Base-by-base conservation (phyloP, 768 basidiomycete genomes). In the Pleurotus ostreatus region DNA sequence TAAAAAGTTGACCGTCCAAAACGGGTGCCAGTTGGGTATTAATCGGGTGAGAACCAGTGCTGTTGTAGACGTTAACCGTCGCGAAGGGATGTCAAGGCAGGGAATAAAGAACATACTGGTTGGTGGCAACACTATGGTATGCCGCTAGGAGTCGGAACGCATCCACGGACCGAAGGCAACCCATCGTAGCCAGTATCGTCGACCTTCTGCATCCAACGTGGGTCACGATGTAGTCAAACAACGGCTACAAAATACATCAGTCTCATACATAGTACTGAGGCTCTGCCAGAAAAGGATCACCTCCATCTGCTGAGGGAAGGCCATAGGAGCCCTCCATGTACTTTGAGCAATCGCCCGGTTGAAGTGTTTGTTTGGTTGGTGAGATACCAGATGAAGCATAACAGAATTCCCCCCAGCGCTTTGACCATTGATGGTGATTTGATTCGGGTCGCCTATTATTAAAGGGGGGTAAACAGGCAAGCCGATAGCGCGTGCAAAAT, bases 341-440 rank as follows among this genome's bases (percentile, higher is more conserved):
- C 84, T 85, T 65, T 87, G 85, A 1, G 76, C 81, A 59, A 87
- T 86, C 7, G 80, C 85, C 8, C 71, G 72, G 11, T 70, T 67
- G 66, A 86, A 87, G 9, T 83, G 62, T 13, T 64, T 56, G 46
- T 72, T 63, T 2, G 62, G 64, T n/a, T 66, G 67, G 46, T 75
- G 70, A 1, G 80, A 78, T 5, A 82, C 71, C 44, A 86, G 71
- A 59, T 84, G 82, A 13, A 86, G 69, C 62, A 81, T 80, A 66
- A 1, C 74, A 81, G n/a, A 26, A 18, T 16, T 15, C 0, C 23
- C 48, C 13, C 52, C 52, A 18, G 52, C 52, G 23, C 52, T 54
- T 23, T 40, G 12, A 2, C 52, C 52, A 23, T 37, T 79, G 74
- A 80, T 59, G 4, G 74, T 76, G 13, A 81, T 78, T 52, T 74